A percentile compares a stretch with the other conserved stretches of the same genome.
Conservation (phyloP, 768 basidiomycete species). For the Xerocomellus dryophilus region DNA sequence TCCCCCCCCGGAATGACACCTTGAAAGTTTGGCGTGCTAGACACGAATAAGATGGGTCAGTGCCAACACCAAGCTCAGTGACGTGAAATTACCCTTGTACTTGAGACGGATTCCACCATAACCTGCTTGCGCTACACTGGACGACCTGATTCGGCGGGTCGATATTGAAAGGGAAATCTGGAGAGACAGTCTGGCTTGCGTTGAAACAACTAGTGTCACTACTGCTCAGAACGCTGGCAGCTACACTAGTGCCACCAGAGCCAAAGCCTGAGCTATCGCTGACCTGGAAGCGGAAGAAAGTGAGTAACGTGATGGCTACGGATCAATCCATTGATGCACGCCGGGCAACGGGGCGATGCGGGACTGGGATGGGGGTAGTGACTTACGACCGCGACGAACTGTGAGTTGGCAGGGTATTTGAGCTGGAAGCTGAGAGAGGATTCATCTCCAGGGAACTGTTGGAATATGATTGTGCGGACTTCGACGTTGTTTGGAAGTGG, state of each 20-base stretch:
- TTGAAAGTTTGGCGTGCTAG: slow-evolving; percentile 57
- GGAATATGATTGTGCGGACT: slow-evolving; percentile 55
- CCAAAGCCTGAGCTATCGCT: slow-evolving; percentile 63
- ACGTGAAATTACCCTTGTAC: slow-evolving; percentile 49
- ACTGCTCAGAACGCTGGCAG: slow-evolving; percentile 51
- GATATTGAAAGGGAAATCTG: slow-evolving; percentile 59
- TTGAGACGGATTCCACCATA: slow-evolving; percentile 58
- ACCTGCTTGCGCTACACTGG: slow-evolving; percentile 58
- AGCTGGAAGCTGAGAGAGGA: slow-evolving; percentile 51
- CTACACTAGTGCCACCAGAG: slow-evolving; percentile 70
- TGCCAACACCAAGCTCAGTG: not conserved
- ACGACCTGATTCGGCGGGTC: slow-evolving; percentile 60
- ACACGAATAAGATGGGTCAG: not conserved
- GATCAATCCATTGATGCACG: not conserved
- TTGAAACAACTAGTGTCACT: slow-evolving; percentile 61
- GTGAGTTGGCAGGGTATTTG: slow-evolving; percentile 62
- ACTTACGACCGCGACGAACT: slow-evolving; percentile 76
- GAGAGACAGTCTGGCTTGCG: slow-evolving; percentile 42
- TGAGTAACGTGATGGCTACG: not conserved
- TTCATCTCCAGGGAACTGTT: slow-evolving; percentile 45
- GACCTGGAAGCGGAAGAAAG: slow-evolving; percentile 37
- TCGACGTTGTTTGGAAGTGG: slow-evolving; percentile 63
- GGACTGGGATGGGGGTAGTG: too few species aligned
- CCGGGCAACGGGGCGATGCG: too few species aligned
- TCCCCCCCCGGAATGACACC: slow-evolving; percentile 80